A percentile compares a stretch with the other conserved stretches of the same genome.
phyloP scores from a whole-genome alignment of 2,329 filamentous ascomycete genomes.

The Colletotrichum eremochloae region DNA sequence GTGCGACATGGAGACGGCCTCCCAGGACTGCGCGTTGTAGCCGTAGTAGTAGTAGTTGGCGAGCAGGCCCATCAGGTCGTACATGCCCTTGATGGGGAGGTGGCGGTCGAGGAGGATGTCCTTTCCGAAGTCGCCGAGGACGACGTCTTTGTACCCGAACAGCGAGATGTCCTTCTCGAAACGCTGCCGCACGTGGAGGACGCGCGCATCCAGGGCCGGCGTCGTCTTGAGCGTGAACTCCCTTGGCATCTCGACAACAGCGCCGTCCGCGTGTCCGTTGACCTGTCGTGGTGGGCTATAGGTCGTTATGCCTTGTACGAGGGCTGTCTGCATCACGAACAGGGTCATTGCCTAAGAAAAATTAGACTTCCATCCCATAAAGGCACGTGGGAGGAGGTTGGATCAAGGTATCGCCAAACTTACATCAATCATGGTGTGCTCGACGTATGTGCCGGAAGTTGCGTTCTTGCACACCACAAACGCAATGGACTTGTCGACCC shows the following conservation, averaged over 20 bases:
- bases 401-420: conserved; percentile 28
- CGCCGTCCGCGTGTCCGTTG: background rate
- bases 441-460: conserved; percentile 42
- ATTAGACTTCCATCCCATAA: background rate
- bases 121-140: conserved; percentile 33
- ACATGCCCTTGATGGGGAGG: conserved; percentile 40
- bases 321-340: conserved; percentile 30
- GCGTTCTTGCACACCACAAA: conserved; percentile 46
- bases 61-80: conserved; percentile 44
- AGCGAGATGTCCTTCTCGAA: conserved; percentile 24
- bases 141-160: conserved; percentile 35
- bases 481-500: conserved; percentile 47
- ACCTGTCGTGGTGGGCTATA: background rate
- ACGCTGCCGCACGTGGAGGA: conserved; percentile 35
- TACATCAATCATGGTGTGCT: conserved; percentile 46
- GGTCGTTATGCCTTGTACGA: conserved; percentile 5
- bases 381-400: no score
- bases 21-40: conserved; percentile 43
- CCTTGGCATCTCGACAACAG: background rate
- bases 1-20: conserved; percentile 44
- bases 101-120: conserved; percentile 20
- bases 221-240: conserved; percentile 8
- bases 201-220: conserved; percentile 37
- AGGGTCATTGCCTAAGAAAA: background rate
- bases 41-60: conserved; percentile 45